Percentiles rank a stretch among this genome's conserved stretches.
These are phyloP conservation scores for Corylus avellana DNA, from an alignment of 306 rosid species.

Conservation along the genomic window DNA sequence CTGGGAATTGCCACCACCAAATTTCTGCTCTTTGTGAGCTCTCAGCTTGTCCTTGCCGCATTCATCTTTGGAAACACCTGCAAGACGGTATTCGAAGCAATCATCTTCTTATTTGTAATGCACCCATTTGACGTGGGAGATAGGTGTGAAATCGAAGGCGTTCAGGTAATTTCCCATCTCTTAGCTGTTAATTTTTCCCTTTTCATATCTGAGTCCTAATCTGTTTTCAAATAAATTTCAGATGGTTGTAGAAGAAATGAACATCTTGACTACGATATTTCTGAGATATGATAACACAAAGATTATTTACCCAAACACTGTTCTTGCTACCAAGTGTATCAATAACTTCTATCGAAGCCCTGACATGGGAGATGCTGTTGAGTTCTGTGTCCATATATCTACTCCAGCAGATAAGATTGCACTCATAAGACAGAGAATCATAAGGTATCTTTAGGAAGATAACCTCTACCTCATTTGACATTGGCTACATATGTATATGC, in stretches of 20 bases:
- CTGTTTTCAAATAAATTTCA: conserved; percentile 35
- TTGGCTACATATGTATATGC: no score
- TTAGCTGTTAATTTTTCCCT: background rate
- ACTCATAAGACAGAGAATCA: conserved; percentile 60
- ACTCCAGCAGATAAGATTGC: conserved; percentile 80
- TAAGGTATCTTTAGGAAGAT: conserved; percentile 40
- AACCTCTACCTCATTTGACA: background rate
- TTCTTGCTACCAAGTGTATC: conserved; percentile 72
- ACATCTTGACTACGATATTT: conserved; percentile 89
- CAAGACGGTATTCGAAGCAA: conserved; percentile 84
- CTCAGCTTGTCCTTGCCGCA: conserved; percentile 83
- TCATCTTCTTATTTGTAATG: conserved; percentile 79
- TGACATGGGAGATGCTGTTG: conserved; percentile 78
- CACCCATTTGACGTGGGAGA: conserved; percentile 98
- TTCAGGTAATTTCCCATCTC: conserved; percentile 56
- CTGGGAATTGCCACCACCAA: conserved; percentile 74
- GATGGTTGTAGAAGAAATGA: conserved; percentile 99
- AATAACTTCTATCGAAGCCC: conserved; percentile 90
- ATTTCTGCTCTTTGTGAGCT: conserved; percentile 66
- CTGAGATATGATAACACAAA: conserved; percentile 69
- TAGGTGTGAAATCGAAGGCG: conserved; percentile 81
- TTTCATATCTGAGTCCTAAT: conserved; percentile 22
- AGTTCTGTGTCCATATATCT: conserved; percentile 65
- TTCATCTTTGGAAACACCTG: conserved; percentile 93
- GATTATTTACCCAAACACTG: conserved; percentile 60